Percentiles rank a stretch among this genome's conserved stretches.
Evolutionary conservation across 768 basidiomycete species (phyloP).

Genomic region (Hypholoma sublateritium): DNA sequence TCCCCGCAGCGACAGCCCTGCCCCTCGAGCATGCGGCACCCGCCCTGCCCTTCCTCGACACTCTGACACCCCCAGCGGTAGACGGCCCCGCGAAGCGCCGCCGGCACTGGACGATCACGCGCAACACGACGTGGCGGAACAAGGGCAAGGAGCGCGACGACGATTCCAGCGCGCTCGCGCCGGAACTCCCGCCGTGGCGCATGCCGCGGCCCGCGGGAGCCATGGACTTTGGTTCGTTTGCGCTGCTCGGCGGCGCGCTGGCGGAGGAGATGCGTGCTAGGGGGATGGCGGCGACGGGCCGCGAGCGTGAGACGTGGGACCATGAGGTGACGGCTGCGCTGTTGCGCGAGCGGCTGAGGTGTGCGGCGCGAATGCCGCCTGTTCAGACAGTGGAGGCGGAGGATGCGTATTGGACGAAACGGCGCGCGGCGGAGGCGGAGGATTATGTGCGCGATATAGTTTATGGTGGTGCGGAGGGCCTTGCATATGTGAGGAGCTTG

Average conservation of each 20-base stretch:
- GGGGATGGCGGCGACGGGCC: not conserved
- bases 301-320: slow-evolving; percentile 21
- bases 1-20: slow-evolving; percentile 25
- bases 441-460: slow-evolving; percentile 72
- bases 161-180: slow-evolving; percentile 30
- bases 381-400: not conserved
- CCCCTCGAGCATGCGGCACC: slow-evolving; percentile 24
- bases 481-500: slow-evolving; percentile 74
- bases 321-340: slow-evolving; percentile 30
- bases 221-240: slow-evolving; percentile 63
- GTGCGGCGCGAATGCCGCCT: not conserved
- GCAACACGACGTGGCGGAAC: slow-evolving; percentile 46
- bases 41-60: slow-evolving; percentile 15
- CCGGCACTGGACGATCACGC: slow-evolving; percentile 62
- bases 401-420: slow-evolving; percentile 45
- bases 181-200: slow-evolving; percentile 42
- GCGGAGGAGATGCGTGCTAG: slow-evolving; percentile 41
- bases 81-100: slow-evolving; percentile 28
- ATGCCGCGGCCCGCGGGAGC: slow-evolving; percentile 51
- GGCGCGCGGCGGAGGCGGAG: slow-evolving; percentile 55
- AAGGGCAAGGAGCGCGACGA: slow-evolving; percentile 55
- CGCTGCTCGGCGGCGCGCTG: slow-evolving; percentile 47
- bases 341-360: slow-evolving; percentile 17
- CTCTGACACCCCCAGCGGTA: slow-evolving; percentile 2
- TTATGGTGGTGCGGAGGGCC: slow-evolving; percentile 75